Percentiles rank a stretch among this genome's conserved stretches.
Evolutionary conservation across 805 yeast genomes (phyloP).

Genomic region (Cyberlindnera veronae): DNA sequence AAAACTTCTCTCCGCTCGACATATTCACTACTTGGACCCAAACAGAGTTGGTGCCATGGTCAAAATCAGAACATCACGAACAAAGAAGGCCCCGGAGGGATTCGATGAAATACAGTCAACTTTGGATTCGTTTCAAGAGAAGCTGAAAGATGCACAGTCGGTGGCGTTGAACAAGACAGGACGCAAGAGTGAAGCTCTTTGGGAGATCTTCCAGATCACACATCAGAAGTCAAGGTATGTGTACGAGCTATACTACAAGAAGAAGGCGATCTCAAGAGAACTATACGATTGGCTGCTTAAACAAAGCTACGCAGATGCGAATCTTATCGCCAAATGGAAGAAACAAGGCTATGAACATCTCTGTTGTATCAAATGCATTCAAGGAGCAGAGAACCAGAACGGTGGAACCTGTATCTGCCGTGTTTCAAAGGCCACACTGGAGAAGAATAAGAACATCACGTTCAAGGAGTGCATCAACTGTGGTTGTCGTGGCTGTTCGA

Average conservation of each 20-base stretch:
- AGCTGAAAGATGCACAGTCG: constrained; percentile 51
- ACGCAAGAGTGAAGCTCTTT: constrained; percentile 51
- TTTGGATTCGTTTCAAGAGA: constrained; percentile 51
- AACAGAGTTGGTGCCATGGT: constrained; percentile 38
- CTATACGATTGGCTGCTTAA: constrained; percentile 72
- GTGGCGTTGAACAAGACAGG: constrained; percentile 38
- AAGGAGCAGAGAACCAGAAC: constrained; percentile 56
- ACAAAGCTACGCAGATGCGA: constrained; percentile 62
- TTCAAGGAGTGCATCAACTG: constrained; percentile 67
- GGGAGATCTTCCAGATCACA: constrained; percentile 68
- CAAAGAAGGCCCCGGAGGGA: constrained; percentile 66
- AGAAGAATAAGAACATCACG: constrained; percentile 31
- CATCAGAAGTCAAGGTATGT: constrained; percentile 77
- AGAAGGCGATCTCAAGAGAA: constrained; percentile 61
- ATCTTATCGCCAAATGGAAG: constrained; percentile 80
- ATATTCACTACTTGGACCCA: too few species aligned
- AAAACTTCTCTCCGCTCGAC: too few species aligned
- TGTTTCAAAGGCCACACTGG: constrained; percentile 58
- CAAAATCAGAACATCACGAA: constrained; percentile 38
- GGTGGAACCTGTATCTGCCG: constrained; percentile 79
- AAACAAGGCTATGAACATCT: constrained; percentile 82
- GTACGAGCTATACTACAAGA: constrained; percentile 67
- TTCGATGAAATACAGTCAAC: constrained; percentile 67
- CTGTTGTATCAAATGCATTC: constrained; percentile 80
- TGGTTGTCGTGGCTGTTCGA: constrained; percentile 84